Conservation (phyloP, 2,329 filamentous ascomycete species). For the Purpureocillium lavendulum region DNA sequence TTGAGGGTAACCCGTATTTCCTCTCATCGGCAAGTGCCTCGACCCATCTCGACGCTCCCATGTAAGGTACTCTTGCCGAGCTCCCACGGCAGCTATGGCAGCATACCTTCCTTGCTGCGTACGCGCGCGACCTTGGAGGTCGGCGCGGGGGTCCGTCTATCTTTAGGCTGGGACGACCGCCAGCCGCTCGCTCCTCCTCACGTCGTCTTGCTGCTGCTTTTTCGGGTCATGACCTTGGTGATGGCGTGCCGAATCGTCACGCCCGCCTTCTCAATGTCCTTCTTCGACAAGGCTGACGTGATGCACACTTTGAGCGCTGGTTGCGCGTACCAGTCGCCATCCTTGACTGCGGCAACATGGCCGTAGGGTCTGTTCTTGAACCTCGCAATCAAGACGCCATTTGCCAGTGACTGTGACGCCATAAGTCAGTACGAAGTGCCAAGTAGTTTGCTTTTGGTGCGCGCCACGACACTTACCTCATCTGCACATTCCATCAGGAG, state of each 20-base stretch:
- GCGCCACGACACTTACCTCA: conserved; percentile 55
- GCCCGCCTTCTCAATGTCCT: conserved; percentile 93
- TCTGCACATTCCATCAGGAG: conserved; percentile 90
- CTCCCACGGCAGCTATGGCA: too few relatives aligned
- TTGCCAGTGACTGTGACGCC: conserved; percentile 59
- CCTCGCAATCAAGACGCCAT: conserved; percentile 82
- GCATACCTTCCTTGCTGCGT: too few relatives aligned
- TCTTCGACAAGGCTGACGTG: conserved; percentile 79
- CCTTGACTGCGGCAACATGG: conserved; percentile 55
- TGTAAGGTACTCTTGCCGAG: too few relatives aligned
- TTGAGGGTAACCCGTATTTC: too few relatives aligned
- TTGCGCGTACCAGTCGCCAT: conserved; percentile 59
- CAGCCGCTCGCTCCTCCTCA: too few relatives aligned
- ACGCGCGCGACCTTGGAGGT: too few relatives aligned
- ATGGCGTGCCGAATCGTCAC: conserved; percentile 83
- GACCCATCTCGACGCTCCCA: too few relatives aligned
- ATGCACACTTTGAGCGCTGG: conserved; percentile 89
- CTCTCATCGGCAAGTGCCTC: too few relatives aligned
- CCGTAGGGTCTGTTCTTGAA: conserved; percentile 70
- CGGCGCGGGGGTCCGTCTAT: too few relatives aligned
- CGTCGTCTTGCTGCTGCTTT: conserved; percentile 34
- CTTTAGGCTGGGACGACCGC: too few relatives aligned
- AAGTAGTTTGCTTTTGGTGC: not conserved
- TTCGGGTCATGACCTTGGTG: conserved; percentile 76
- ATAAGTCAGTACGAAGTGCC: conserved; percentile 9